Percentiles rank a stretch among this genome's conserved stretches.
These are phyloP conservation scores for Phaeosphaeriaceae sp. DNA, from an alignment of 2,329 filamentous ascomycete genomes.

Conservation along the genomic window DNA sequence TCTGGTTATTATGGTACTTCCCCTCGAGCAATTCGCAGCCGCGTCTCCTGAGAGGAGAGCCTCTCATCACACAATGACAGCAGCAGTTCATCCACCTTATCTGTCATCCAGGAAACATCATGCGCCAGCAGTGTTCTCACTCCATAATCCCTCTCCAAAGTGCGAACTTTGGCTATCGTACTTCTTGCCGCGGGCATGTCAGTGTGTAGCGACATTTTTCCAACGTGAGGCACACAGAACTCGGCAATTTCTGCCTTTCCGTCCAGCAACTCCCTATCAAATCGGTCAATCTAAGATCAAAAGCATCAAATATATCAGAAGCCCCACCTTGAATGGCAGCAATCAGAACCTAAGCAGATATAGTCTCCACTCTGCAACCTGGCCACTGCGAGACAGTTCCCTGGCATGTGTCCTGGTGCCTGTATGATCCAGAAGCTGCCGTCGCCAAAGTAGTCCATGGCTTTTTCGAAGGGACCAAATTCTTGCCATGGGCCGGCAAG, in stretches of 20 bases:
- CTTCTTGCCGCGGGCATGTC: constrained; percentile 34
- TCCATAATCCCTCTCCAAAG: constrained; percentile 30
- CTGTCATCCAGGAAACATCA: constrained; percentile 39
- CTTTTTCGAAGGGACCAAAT: constrained; percentile 47
- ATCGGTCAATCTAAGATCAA: constrained; percentile 8
- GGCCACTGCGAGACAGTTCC: constrained; percentile 49
- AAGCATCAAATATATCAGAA: neutral
- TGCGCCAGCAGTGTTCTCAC: constrained; percentile 42
- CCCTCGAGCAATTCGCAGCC: constrained; percentile 27
- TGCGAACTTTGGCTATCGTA: constrained; percentile 35
- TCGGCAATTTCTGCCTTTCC: constrained; percentile 36
- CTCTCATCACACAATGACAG: constrained; percentile 40
- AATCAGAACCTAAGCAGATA: constrained; percentile 44
- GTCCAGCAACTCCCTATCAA: constrained; percentile 35
- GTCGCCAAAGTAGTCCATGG: constrained; percentile 50
- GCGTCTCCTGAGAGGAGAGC: constrained; percentile 13
- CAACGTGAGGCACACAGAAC: constrained; percentile 30
- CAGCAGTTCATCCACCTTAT: constrained; percentile 33
- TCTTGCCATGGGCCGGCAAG: constrained; percentile 37
- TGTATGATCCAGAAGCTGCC: constrained; percentile 50
- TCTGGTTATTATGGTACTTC: constrained; percentile 29
- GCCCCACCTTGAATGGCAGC: constrained; percentile 44
- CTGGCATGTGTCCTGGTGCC: constrained; percentile 48
- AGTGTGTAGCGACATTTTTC: constrained; percentile 35
- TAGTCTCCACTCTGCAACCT: constrained; percentile 34